Conservation (phyloP, 352 stramenopile species). For the Phytophthora pisi region DNA sequence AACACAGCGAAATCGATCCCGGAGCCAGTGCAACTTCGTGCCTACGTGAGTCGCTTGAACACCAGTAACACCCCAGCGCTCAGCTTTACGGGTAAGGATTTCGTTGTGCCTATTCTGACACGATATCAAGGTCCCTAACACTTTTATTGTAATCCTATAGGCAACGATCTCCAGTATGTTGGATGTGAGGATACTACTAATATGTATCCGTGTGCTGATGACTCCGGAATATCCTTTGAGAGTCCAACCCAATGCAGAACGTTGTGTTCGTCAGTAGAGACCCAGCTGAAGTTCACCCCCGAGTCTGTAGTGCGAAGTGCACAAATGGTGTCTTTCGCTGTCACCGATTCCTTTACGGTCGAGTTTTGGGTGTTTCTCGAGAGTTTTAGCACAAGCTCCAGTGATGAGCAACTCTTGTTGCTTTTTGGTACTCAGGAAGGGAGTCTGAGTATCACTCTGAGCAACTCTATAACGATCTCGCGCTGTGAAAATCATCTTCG, state of each 20-base stretch:
- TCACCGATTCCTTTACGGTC: constrained; percentile 31
- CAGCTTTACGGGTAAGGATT: constrained; percentile 43
- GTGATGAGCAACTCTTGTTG: constrained; percentile 36
- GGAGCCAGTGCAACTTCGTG: constrained; percentile 39
- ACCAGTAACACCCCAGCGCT: constrained; percentile 10
- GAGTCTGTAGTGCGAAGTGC: constrained; percentile 37
- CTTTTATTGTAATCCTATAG: constrained; percentile 22
- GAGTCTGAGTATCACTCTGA: constrained; percentile 23
- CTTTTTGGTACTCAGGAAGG: constrained; percentile 36
- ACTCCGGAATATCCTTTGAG: not conserved
- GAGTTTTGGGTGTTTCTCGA: constrained; percentile 53
- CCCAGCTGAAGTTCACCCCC: constrained; percentile 43
- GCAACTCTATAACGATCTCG: constrained; percentile 33
- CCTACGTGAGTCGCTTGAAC: constrained; percentile 29
- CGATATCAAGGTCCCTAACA: not conserved
- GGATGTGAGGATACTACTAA: constrained; percentile 35
- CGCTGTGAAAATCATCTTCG: constrained; percentile 35
- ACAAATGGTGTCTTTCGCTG: constrained; percentile 28
- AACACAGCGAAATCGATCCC: not conserved
- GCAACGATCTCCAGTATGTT: constrained; percentile 36
- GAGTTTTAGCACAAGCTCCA: constrained; percentile 2
- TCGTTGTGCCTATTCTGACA: not conserved
- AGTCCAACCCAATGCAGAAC: constrained; percentile 33
- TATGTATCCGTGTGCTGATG: constrained; percentile 35
- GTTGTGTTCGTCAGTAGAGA: constrained; percentile 32